These are phyloP conservation scores for Fomitiporia mediterranea DNA, from an alignment of 1,284 basidiomycete genomes.

Conservation along the genomic window DNA sequence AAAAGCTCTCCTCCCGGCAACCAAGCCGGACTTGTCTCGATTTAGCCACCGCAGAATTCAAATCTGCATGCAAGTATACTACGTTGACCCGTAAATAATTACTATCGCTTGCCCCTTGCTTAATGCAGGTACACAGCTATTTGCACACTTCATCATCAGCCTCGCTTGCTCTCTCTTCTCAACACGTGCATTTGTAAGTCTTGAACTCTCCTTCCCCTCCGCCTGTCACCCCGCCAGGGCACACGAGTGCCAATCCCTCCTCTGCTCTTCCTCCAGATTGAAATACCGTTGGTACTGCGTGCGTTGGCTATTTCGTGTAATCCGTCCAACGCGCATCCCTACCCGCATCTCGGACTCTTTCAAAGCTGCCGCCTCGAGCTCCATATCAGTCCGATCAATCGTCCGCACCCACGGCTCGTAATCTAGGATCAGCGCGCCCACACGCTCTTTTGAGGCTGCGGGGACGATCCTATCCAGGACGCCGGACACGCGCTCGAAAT, in stretches of 20 bases:
- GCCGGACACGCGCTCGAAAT: conserved; percentile 29
- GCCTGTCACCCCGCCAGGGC: conserved; percentile 3
- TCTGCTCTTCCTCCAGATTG: conserved; percentile 34
- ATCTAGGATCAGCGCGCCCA: conserved; percentile 52
- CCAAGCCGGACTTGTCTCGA: not conserved
- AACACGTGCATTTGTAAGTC: no score
- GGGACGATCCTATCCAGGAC: conserved; percentile 41
- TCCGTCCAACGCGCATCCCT: conserved; percentile 33
- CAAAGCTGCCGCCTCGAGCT: conserved; percentile 30
- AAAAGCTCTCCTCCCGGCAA: no score
- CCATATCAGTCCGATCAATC: conserved; percentile 49
- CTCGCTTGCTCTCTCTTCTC: not conserved
- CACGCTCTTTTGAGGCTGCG: conserved; percentile 35
- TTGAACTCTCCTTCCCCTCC: conserved; percentile 23
- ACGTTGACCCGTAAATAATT: no score
- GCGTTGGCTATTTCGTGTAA: conserved; percentile 53
- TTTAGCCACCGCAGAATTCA: not conserved
- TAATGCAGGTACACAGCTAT: no score
- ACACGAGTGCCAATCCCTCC: conserved; percentile 30
- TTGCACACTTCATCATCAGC: no score
- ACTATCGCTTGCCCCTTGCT: no score
- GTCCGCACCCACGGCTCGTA: conserved; percentile 66
- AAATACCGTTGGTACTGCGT: conserved; percentile 39
- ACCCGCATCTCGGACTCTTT: conserved; percentile 27
- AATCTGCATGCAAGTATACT: no score